phyloP scores from a whole-genome alignment of 2,329 filamentous ascomycete genomes.

The Pseudogymnoascus sp. region DNA sequence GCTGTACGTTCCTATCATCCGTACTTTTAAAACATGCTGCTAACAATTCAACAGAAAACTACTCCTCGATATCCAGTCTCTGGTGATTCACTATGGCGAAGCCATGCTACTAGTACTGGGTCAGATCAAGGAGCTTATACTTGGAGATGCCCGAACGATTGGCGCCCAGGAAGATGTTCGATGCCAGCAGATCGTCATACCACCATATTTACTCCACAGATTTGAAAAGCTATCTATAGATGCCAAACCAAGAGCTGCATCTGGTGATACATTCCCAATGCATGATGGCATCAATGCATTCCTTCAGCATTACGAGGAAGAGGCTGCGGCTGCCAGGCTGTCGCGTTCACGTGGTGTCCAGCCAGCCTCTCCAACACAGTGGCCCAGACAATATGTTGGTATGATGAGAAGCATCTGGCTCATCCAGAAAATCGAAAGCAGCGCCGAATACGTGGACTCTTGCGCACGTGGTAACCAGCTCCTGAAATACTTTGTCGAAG shows the following conservation, averaged over 20 bases:
- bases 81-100: background rate
- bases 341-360: background rate
- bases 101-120: background rate
- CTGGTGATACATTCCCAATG: constrained; percentile 7
- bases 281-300: constrained; percentile 12
- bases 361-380: background rate
- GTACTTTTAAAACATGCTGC: background rate
- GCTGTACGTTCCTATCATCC: background rate
- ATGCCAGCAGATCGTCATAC: constrained; percentile 11
- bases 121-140: background rate
- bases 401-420: constrained; percentile 12
- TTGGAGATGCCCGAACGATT: background rate
- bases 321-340: background rate
- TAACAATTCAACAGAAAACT: background rate
- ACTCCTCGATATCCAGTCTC: background rate
- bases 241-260: constrained; percentile 3
- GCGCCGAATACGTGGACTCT: constrained; percentile 8
- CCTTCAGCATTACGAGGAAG: constrained; percentile 3
- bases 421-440: constrained; percentile 6
- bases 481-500: constrained; percentile 8
- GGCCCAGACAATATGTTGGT: constrained; percentile 3
- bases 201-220: constrained; percentile 5
- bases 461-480: constrained; percentile 4
- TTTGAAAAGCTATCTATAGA: constrained; percentile 7
- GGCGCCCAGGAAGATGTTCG: background rate